These are phyloP conservation scores for Penicillium lagena DNA, from an alignment of 495 filamentous ascomycete species.

Conservation along the genomic window DNA sequence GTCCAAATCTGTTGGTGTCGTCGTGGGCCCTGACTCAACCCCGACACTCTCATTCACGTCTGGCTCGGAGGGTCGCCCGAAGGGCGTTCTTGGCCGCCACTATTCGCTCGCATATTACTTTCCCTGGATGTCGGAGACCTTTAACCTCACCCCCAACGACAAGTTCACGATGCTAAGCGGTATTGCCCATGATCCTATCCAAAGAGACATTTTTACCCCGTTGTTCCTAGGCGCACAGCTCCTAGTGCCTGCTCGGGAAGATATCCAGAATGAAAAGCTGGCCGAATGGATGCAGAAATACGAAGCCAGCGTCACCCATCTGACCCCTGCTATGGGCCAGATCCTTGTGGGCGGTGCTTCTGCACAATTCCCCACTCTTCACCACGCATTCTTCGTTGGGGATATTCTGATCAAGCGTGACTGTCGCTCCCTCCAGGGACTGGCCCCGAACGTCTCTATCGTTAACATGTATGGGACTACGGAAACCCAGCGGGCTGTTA, in stretches of 20 bases:
- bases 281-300: constrained; percentile 88
- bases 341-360: constrained; percentile 84
- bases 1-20: constrained; percentile 55
- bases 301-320: constrained; percentile 75
- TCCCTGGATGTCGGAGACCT: constrained; percentile 84
- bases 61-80: constrained; percentile 77
- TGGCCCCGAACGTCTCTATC: constrained; percentile 75
- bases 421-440: constrained; percentile 67
- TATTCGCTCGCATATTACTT: constrained; percentile 85
- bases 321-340: constrained; percentile 94
- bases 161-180: constrained; percentile 81
- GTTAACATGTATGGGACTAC: constrained; percentile 93
- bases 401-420: constrained; percentile 86
- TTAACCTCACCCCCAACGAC: constrained; percentile 66
- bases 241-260: constrained; percentile 73
- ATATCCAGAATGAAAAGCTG: constrained; percentile 82
- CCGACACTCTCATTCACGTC: constrained; percentile 83
- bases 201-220: constrained; percentile 91
- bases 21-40: constrained; percentile 85
- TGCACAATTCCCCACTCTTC: constrained; percentile 67
- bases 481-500: constrained; percentile 82
- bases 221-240: constrained; percentile 81
- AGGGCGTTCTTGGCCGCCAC: constrained; percentile 85
- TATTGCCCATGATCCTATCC: constrained; percentile 84
- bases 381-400: constrained; percentile 88